These are phyloP conservation scores for Aspergillus wentii DNA, from an alignment of 495 filamentous ascomycete species.

Conservation along the genomic window DNA sequence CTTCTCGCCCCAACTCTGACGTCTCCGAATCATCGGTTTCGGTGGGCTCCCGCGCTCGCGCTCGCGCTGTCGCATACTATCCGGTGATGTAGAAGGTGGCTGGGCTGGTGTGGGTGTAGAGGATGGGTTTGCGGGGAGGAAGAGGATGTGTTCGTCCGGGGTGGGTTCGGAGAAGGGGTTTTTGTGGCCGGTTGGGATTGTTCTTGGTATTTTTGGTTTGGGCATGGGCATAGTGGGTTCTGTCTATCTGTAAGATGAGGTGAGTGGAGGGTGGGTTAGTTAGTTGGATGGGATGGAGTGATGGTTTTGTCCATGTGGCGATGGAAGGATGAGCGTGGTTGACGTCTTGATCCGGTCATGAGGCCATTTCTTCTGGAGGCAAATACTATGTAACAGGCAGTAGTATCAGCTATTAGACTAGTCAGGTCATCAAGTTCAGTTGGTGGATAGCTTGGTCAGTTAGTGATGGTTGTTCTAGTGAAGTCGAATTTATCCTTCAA, in stretches of 20 bases:
- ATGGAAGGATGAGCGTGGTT: background rate
- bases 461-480: no score
- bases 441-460: no score
- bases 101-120: background rate
- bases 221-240: slow-evolving; percentile 7
- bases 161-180: slow-evolving; percentile 5
- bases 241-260: background rate
- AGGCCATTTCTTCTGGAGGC: background rate
- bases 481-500: no score
- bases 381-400: background rate
- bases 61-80: background rate
- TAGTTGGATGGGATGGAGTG: background rate
- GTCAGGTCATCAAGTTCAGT: background rate
- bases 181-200: slow-evolving; percentile 3
- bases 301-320: background rate
- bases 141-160: slow-evolving; percentile 2
- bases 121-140: background rate
- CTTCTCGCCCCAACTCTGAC: slow-evolving; percentile 32
- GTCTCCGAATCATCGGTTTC: slow-evolving; percentile 21
- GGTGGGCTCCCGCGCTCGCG: slow-evolving; percentile 11
- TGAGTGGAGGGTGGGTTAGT: background rate
- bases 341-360: background rate
- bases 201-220: background rate
- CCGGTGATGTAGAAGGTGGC: background rate
- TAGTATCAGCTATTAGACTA: background rate